These are phyloP conservation scores for Thymus mandschuricus DNA, from an alignment of 257 asterid species.

Conservation along the genomic window DNA sequence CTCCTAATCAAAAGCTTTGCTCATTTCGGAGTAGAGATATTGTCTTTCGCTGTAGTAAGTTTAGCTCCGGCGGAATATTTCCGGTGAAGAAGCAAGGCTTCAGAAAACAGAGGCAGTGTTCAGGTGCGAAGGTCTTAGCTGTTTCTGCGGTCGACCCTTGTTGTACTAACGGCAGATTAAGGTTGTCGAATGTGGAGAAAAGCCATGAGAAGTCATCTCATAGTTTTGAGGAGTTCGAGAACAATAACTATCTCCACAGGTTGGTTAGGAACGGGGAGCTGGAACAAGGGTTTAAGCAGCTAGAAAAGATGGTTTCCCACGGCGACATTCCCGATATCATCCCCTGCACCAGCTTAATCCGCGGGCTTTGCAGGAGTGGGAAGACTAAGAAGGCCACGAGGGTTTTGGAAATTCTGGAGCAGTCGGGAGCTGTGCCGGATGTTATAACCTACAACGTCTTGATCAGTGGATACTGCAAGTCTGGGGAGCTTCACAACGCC, in stretches of 20 bases:
- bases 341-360: conserved; percentile 74
- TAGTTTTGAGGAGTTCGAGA: conserved; percentile 65
- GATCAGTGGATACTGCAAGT: conserved; percentile 82
- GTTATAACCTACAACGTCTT: conserved; percentile 85
- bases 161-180: conserved; percentile 51
- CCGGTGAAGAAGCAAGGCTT: conserved; percentile 33
- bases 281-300: conserved; percentile 75
- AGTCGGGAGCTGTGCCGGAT: conserved; percentile 86
- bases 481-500: conserved; percentile 70
- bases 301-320: conserved; percentile 65
- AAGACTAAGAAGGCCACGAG: conserved; percentile 65
- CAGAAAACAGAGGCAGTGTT: conserved; percentile 35
- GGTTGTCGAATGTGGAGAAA: conserved; percentile 36
- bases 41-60: conserved; percentile 24
- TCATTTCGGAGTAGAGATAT: conserved; percentile 41
- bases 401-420: conserved; percentile 78
- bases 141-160: conserved; percentile 49
- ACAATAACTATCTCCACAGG: conserved; percentile 66
- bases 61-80: conserved; percentile 22
- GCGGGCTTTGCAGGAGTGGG: conserved; percentile 75
- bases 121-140: conserved; percentile 45
- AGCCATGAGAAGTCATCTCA: conserved; percentile 37
- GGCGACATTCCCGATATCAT: conserved; percentile 80
- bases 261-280: conserved; percentile 69
- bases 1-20: conserved; percentile 52